Conservation (phyloP, 2,329 filamentous ascomycete genomes). For the Ramularia collo-cygni region DNA sequence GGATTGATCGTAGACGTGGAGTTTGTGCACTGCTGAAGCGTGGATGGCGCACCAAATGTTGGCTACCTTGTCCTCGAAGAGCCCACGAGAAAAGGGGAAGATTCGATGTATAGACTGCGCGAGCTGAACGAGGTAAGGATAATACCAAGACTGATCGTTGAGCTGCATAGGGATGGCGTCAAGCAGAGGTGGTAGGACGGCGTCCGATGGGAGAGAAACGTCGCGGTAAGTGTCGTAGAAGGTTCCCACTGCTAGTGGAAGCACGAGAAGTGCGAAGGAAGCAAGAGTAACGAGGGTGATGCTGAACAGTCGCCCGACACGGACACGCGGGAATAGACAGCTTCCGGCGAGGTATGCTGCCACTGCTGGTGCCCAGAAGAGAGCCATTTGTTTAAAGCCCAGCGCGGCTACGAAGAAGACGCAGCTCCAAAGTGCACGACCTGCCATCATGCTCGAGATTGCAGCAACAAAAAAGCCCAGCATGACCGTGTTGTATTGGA, state of each 20-base stretch:
- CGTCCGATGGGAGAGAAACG: constrained; percentile 50
- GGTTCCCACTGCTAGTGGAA: constrained; percentile 67
- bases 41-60: constrained; percentile 97
- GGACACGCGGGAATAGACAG: constrained; percentile 69
- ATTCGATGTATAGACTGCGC: constrained; percentile 83
- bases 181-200: constrained; percentile 48
- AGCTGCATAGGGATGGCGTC: constrained; percentile 56
- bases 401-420: constrained; percentile 89
- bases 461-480: constrained; percentile 80
- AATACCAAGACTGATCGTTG: constrained; percentile 59
- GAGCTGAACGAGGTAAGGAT: constrained; percentile 69
- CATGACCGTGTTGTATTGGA: constrained; percentile 99
- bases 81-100: constrained; percentile 88
- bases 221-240: constrained; percentile 61
- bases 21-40: constrained; percentile 66
- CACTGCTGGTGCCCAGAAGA: constrained; percentile 91
- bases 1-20: constrained; percentile 63
- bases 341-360: constrained; percentile 86
- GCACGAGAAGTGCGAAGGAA: constrained; percentile 67
- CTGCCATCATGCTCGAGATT: constrained; percentile 81
- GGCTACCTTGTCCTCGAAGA: constrained; percentile 98
- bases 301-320: constrained; percentile 60
- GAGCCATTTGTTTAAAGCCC: constrained; percentile 99
- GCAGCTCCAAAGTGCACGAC: constrained; percentile 77
- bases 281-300: constrained; percentile 67